phyloP scores from a whole-genome alignment of 345 rosid genomes.

The Fremontodendron californicum region DNA sequence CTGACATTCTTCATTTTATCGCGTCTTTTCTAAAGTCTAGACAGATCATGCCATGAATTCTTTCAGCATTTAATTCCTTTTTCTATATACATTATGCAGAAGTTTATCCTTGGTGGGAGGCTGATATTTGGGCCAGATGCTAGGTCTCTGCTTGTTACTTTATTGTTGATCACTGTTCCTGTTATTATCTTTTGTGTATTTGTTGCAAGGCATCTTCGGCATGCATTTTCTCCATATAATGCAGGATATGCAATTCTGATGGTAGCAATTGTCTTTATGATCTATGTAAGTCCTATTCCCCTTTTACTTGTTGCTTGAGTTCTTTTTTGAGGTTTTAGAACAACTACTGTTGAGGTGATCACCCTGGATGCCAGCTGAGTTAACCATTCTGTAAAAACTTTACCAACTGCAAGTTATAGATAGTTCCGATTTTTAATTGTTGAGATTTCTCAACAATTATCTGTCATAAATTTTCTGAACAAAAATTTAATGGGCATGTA shows the following conservation, averaged over 20 bases:
- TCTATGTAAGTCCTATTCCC: slow-evolving; percentile 55
- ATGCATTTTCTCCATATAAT: slow-evolving; percentile 66
- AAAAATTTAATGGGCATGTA: background rate
- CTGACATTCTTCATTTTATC: background rate
- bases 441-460: background rate
- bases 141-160: slow-evolving; percentile 62
- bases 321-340: background rate
- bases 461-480: background rate
- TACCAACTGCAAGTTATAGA: background rate
- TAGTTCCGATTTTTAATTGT: background rate
- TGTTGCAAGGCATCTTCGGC: slow-evolving; percentile 90
- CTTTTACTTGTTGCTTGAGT: slow-evolving; percentile 1
- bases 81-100: slow-evolving; percentile 44
- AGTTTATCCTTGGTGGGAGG: slow-evolving; percentile 81
- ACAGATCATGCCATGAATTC: background rate
- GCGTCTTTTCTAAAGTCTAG: background rate
- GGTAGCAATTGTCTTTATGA: slow-evolving; percentile 62
- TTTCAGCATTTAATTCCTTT: slow-evolving; percentile 1
- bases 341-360: background rate
- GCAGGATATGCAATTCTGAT: slow-evolving; percentile 77
- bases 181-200: slow-evolving; percentile 73
- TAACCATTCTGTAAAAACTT: background rate
- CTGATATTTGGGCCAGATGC: slow-evolving; percentile 98
- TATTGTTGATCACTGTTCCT: slow-evolving; percentile 68
- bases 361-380: background rate